Evolutionary conservation across 495 filamentous ascomycete species (phyloP).

Genomic region (Talaromyces thailandensis): DNA sequence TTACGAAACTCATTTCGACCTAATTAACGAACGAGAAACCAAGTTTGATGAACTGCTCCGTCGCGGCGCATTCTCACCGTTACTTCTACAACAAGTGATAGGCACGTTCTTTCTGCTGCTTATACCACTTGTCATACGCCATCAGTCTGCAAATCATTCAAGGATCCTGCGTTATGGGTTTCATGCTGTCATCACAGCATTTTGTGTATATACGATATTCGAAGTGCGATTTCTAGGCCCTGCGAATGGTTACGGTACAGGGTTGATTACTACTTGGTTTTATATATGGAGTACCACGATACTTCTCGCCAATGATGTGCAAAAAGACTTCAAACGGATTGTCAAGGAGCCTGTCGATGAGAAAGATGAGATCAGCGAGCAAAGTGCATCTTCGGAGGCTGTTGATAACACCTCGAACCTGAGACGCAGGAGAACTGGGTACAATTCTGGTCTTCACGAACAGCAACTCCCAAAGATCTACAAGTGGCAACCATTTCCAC

Average conservation of each 20-base stretch:
- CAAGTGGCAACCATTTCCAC: slow-evolving; percentile 68
- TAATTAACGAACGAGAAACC: slow-evolving; percentile 11
- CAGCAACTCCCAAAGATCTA: slow-evolving; percentile 8
- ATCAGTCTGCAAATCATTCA: slow-evolving; percentile 8
- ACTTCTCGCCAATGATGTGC: slow-evolving; percentile 55
- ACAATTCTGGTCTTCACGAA: not conserved
- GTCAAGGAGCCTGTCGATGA: slow-evolving; percentile 24
- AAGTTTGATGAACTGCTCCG: slow-evolving; percentile 19
- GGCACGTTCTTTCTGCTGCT: slow-evolving; percentile 20
- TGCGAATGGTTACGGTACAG: slow-evolving; percentile 57
- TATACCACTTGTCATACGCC: slow-evolving; percentile 25
- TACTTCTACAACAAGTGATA: slow-evolving; percentile 29
- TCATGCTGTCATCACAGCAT: slow-evolving; percentile 39
- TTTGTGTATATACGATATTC: slow-evolving; percentile 29
- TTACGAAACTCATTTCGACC: slow-evolving; percentile 12
- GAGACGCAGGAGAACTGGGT: not conserved
- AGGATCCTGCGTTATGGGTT: slow-evolving; percentile 41
- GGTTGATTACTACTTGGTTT: slow-evolving; percentile 56
- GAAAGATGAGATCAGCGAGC: not conserved
- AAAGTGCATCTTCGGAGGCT: not conserved
- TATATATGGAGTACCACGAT: slow-evolving; percentile 55
- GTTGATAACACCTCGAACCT: not conserved
- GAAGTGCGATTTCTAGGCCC: slow-evolving; percentile 44
- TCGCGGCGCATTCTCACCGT: slow-evolving; percentile 23
- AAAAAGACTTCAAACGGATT: slow-evolving; percentile 60